Percentiles rank a stretch among this genome's conserved stretches.
Conservation (phyloP, 1,139 yeast species). For the Suhomyces bribrorum region DNA sequence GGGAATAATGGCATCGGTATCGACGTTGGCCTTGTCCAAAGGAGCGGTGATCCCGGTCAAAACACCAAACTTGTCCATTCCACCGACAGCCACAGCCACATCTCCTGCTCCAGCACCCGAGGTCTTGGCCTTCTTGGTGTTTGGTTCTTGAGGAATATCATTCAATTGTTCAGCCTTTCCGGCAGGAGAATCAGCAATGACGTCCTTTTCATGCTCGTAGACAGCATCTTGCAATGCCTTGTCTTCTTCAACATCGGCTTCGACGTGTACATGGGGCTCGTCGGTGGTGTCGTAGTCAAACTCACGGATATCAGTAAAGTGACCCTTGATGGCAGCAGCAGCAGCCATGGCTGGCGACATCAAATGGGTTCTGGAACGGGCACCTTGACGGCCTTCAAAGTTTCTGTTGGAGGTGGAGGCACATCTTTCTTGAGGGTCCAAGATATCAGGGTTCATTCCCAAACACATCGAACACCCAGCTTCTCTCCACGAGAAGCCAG, state of each 20-base stretch:
- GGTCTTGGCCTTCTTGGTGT: slow-evolving; percentile 30
- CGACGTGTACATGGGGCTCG: slow-evolving; percentile 61
- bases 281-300: slow-evolving; percentile 62
- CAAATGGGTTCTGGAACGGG: slow-evolving; percentile 90
- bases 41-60: slow-evolving; percentile 92
- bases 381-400: slow-evolving; percentile 99
- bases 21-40: slow-evolving; percentile 89
- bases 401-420: slow-evolving; percentile 98
- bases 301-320: slow-evolving; percentile 85
- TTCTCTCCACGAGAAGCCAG: slow-evolving; percentile 98
- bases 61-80: slow-evolving; percentile 74
- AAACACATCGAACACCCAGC: slow-evolving; percentile 99
- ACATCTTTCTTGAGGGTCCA: slow-evolving; percentile 93
- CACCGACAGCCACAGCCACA: slow-evolving; percentile 36
- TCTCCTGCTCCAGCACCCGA: slow-evolving; percentile 28
- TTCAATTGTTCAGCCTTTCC: slow-evolving; percentile 50
- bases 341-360: slow-evolving; percentile 99
- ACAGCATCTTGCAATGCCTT: slow-evolving; percentile 66
- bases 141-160: slow-evolving; percentile 56
- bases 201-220: slow-evolving; percentile 68
- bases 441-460: slow-evolving; percentile 98
- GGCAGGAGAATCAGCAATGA: slow-evolving; percentile 38
- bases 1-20: slow-evolving; percentile 97
- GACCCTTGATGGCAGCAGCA: slow-evolving; percentile 93
- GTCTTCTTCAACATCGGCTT: slow-evolving; percentile 54